Percentiles rank a stretch among this genome's conserved stretches.
phyloP scores from a whole-genome alignment of 768 basidiomycete genomes.

The Steccherinum ochraceum region DNA sequence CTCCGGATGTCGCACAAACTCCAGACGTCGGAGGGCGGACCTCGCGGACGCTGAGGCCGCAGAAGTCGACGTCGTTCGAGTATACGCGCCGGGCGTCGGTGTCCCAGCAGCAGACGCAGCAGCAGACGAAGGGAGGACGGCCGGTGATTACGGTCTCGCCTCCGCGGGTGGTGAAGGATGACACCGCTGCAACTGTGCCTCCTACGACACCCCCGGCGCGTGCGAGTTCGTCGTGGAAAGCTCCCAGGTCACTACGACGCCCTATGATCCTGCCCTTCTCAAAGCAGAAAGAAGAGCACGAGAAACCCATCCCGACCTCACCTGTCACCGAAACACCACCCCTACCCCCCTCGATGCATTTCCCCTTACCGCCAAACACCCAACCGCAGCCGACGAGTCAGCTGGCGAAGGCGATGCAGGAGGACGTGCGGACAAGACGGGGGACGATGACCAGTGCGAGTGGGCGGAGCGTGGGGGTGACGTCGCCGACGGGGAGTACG shows the following conservation, averaged over 20 bases:
- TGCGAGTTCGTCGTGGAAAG: background rate
- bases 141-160: slow-evolving; percentile 24
- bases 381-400: too few relatives aligned
- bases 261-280: slow-evolving; percentile 6
- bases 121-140: slow-evolving; percentile 5
- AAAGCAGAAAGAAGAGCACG: background rate
- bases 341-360: slow-evolving; percentile 11
- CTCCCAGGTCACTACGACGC: background rate
- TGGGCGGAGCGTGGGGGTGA: background rate
- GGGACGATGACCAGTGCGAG: background rate
- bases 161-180: slow-evolving; percentile 7
- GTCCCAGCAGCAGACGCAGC: slow-evolving; percentile 4
- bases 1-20: background rate
- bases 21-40: too few relatives aligned
- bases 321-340: slow-evolving; percentile 7
- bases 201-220: background rate
- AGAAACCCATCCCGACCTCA: slow-evolving; percentile 2
- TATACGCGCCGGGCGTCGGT: slow-evolving; percentile 10
- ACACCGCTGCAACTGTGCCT: slow-evolving; percentile 5
- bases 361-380: slow-evolving; percentile 10
- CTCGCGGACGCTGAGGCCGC: slow-evolving; percentile 16
- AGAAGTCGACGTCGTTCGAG: slow-evolving; percentile 22
- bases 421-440: background rate
- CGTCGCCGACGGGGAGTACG: slow-evolving; percentile 1
- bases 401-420: background rate